Conservation (phyloP, 805 yeast genomes). For the Pichia membranifaciens region DNA sequence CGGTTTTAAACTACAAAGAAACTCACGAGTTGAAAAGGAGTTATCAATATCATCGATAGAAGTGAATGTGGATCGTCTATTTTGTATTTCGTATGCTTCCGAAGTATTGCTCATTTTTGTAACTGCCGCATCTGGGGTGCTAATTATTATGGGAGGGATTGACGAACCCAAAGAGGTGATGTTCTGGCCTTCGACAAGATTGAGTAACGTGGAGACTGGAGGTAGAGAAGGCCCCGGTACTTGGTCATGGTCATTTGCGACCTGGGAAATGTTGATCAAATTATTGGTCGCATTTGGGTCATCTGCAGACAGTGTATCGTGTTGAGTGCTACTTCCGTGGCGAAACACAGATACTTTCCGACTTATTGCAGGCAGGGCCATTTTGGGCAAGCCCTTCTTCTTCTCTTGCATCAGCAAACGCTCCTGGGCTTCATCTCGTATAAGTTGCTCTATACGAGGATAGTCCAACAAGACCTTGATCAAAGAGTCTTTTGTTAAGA, state of each 20-base stretch:
- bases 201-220: conserved; percentile 20
- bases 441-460: conserved; percentile 60
- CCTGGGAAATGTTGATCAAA: conserved; percentile 21
- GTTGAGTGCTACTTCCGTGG: background rate
- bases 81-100: too few relatives aligned
- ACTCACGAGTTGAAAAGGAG: conserved; percentile 48
- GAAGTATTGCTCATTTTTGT: too few relatives aligned
- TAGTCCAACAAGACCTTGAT: conserved; percentile 53
- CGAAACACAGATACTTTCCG: conserved; percentile 10
- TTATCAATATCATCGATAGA: conserved; percentile 41
- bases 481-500: conserved; percentile 58
- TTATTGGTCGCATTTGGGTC: too few relatives aligned
- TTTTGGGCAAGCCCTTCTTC: conserved; percentile 40
- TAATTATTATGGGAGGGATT: too few relatives aligned
- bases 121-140: too few relatives aligned
- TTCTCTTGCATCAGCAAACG: conserved; percentile 66
- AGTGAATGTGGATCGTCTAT: background rate
- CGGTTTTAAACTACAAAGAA: conserved; percentile 51
- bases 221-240: conserved; percentile 39
- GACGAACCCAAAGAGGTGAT: too few relatives aligned
- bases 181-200: too few relatives aligned
- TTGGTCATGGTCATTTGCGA: conserved; percentile 30
- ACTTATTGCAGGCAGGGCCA: conserved; percentile 13
- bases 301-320: too few relatives aligned
- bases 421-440: conserved; percentile 76